Percentiles rank a stretch among this genome's conserved stretches.
Evolutionary conservation across 75 land plant species (phyloP).

Genomic region (Pinus tabuliformis): DNA sequence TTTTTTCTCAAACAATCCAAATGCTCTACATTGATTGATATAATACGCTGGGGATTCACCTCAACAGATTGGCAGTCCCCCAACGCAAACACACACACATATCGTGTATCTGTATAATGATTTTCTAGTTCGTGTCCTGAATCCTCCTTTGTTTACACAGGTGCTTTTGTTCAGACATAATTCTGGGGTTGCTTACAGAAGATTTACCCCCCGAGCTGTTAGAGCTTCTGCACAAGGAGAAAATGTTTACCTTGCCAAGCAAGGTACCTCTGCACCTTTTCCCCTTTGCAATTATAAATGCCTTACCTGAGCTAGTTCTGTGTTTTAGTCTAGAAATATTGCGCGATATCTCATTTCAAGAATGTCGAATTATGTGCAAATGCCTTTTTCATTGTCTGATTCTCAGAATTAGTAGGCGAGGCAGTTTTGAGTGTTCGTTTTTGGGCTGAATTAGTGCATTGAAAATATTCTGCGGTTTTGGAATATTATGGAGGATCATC

Average conservation of each 20-base stretch:
- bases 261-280: not conserved
- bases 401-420: not conserved
- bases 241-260: not conserved
- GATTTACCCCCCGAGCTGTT: not conserved
- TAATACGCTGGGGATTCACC: not conserved
- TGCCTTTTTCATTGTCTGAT: not conserved
- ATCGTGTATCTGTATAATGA: not conserved
- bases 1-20: not conserved
- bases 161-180: slow-evolving; percentile 2
- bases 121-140: not conserved
- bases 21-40: not conserved
- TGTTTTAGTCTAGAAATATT: not conserved
- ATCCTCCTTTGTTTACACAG: not conserved
- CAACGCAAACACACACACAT: too few relatives aligned
- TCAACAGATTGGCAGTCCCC: not conserved
- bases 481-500: not conserved
- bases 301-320: not conserved
- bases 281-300: not conserved
- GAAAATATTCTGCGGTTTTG: not conserved
- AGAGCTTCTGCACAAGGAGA: slow-evolving; percentile 5
- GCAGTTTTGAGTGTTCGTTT: not conserved
- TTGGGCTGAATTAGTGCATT: not conserved
- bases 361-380: not conserved
- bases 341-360: not conserved
- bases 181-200: not conserved